Conservation (phyloP, 495 filamentous ascomycete species). For the Massariosphaeria phaeospora region DNA sequence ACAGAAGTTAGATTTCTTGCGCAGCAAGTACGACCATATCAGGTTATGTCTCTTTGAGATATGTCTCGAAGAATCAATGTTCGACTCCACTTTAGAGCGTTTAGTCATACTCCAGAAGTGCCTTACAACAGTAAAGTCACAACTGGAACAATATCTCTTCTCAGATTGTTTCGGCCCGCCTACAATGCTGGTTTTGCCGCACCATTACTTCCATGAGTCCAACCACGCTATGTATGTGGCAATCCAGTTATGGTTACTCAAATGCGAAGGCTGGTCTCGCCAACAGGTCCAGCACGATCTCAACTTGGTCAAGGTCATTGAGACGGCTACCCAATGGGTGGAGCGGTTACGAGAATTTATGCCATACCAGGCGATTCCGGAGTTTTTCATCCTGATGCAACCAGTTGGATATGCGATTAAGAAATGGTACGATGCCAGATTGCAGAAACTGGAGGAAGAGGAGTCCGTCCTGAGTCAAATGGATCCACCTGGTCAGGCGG, state of each 20-base stretch:
- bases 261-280: conserved; percentile 7
- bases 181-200: not conserved
- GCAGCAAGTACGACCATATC: conserved; percentile 7
- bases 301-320: not conserved
- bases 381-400: not conserved
- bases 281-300: not conserved
- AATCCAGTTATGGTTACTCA: conserved; percentile 8
- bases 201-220: conserved; percentile 6
- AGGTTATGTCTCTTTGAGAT: not conserved
- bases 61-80: conserved; percentile 8
- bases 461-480: too few relatives aligned
- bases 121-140: not conserved
- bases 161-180: conserved; percentile 4
- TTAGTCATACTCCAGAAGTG: not conserved
- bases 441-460: not conserved
- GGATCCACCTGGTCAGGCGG: not conserved
- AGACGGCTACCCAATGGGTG: not conserved
- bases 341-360: not conserved
- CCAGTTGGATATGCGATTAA: conserved; percentile 1
- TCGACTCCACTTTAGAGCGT: not conserved
- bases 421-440: conserved; percentile 4
- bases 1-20: conserved; percentile 2
- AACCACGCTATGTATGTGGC: conserved; percentile 8
- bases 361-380: not conserved
- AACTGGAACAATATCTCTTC: not conserved